These are phyloP conservation scores for Aspergillus unguis DNA, from an alignment of 2,329 filamentous ascomycete species.

Conservation along the genomic window DNA sequence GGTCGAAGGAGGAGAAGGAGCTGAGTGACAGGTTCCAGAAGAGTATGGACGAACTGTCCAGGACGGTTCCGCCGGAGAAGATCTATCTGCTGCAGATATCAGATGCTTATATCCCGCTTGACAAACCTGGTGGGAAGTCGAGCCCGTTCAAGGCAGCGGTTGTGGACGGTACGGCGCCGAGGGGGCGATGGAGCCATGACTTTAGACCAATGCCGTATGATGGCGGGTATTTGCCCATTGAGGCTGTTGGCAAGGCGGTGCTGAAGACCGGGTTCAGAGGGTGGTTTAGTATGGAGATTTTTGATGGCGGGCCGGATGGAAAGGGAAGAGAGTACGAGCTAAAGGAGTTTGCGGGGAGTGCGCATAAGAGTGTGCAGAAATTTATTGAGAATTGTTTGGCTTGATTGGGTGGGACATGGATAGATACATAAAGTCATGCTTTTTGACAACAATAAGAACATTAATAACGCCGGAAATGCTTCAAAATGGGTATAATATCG, in stretches of 20 bases:
- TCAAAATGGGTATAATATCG: too few species aligned
- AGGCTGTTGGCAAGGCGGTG: constrained; percentile 63
- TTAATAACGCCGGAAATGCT: neutral
- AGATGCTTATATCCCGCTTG: constrained; percentile 63
- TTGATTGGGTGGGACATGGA: neutral
- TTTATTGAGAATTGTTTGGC: constrained; percentile 41
- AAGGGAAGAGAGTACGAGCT: constrained; percentile 42
- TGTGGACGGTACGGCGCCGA: constrained; percentile 51
- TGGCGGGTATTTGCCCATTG: constrained; percentile 67
- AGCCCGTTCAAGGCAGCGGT: constrained; percentile 53
- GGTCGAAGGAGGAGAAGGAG: constrained; percentile 28
- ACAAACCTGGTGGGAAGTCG: constrained; percentile 12
- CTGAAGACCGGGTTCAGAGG: constrained; percentile 63
- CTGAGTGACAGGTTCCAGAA: constrained; percentile 51
- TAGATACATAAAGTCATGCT: constrained; percentile 1
- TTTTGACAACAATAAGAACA: constrained; percentile 1
- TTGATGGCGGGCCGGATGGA: constrained; percentile 58
- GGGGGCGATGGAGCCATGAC: constrained; percentile 68
- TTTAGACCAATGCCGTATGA: constrained; percentile 67
- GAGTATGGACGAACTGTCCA: constrained; percentile 56
- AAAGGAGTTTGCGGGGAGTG: constrained; percentile 49
- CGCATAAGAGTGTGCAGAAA: constrained; percentile 49
- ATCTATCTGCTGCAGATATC: constrained; percentile 73
- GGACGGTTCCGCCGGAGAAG: constrained; percentile 62
- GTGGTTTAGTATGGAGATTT: constrained; percentile 69